Conservation (phyloP, 1,284 basidiomycete genomes). For the Apiotrichum montevideense region DNA sequence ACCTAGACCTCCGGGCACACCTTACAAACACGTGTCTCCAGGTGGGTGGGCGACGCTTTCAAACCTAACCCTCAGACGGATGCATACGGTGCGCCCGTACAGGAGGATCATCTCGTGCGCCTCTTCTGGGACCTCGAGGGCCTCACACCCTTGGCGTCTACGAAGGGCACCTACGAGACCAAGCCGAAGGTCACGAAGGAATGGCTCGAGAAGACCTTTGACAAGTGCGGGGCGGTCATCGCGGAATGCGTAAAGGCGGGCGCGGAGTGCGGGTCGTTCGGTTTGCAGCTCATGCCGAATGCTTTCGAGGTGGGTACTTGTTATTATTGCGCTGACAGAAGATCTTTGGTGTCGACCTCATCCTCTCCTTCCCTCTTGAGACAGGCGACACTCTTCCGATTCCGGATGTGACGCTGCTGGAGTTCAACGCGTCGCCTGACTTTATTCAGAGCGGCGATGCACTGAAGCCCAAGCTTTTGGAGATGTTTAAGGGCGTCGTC, state of each 20-base stretch:
- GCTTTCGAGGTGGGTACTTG: conserved; percentile 65
- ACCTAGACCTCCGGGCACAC: conserved; percentile 65
- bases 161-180: conserved; percentile 3
- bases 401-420: conserved; percentile 66
- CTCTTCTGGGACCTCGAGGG: conserved; percentile 71
- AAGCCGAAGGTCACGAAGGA: conserved; percentile 41
- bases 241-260: conserved; percentile 81
- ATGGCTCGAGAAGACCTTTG: conserved; percentile 58
- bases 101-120: conserved; percentile 53
- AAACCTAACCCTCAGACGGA: conserved; percentile 41
- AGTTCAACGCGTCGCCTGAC: conserved; percentile 92
- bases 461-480: conserved; percentile 64
- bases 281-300: conserved; percentile 69
- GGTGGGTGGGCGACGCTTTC: conserved; percentile 27
- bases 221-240: conserved; percentile 61
- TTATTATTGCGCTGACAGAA: conserved; percentile 7
- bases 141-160: conserved; percentile 48
- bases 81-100: conserved; percentile 48
- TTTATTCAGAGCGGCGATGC: conserved; percentile 88
- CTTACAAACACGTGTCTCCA: conserved; percentile 97
- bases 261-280: conserved; percentile 57
- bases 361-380: conserved; percentile 57
- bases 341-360: conserved; percentile 84
- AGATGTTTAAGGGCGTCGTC: conserved; percentile 69
- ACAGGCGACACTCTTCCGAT: conserved; percentile 43